Percentiles rank a stretch among this genome's conserved stretches.
These are phyloP conservation scores for Exophiala alcalophila DNA, from an alignment of 2,329 filamentous ascomycete genomes.

Conservation along the genomic window DNA sequence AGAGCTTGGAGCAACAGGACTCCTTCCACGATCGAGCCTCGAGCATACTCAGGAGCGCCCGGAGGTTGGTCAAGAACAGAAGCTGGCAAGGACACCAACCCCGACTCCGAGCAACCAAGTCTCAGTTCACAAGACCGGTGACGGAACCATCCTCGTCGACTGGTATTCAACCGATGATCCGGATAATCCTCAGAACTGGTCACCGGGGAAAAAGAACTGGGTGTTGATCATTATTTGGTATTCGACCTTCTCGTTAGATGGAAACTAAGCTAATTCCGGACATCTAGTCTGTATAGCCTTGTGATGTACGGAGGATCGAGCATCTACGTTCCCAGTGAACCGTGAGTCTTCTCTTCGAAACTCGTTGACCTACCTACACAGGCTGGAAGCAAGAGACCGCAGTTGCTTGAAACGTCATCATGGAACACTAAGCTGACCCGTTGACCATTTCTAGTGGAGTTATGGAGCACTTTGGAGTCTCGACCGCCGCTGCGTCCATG, in stretches of 20 bases:
- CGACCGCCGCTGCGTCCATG: constrained; percentile 13
- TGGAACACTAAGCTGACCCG: too few relatives aligned
- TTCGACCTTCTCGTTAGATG: not conserved
- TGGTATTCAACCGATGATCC: constrained; percentile 31
- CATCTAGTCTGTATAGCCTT: constrained; percentile 22
- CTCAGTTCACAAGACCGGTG: constrained; percentile 33
- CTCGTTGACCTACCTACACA: constrained; percentile 1
- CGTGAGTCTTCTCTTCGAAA: constrained; percentile 8
- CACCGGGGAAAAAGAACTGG: constrained; percentile 23
- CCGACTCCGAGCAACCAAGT: constrained; percentile 34
- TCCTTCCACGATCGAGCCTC: constrained; percentile 6
- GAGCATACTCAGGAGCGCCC: constrained; percentile 32
- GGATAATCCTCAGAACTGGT: constrained; percentile 33
- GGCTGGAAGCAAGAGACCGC: too few relatives aligned
- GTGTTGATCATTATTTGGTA: constrained; percentile 27
- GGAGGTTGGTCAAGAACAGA: constrained; percentile 34
- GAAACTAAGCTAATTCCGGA: not conserved
- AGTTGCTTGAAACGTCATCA: too few relatives aligned
- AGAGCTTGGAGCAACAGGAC: not conserved
- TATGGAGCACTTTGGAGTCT: constrained; percentile 20
- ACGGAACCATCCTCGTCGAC: constrained; percentile 30
- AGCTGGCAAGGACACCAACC: constrained; percentile 29
- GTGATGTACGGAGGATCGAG: constrained; percentile 26
- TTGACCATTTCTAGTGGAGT: constrained; percentile 13
- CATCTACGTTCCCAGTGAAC: constrained; percentile 28